phyloP scores from a whole-genome alignment of 2,329 filamentous ascomycete genomes.

The Fusarium nematophilum region DNA sequence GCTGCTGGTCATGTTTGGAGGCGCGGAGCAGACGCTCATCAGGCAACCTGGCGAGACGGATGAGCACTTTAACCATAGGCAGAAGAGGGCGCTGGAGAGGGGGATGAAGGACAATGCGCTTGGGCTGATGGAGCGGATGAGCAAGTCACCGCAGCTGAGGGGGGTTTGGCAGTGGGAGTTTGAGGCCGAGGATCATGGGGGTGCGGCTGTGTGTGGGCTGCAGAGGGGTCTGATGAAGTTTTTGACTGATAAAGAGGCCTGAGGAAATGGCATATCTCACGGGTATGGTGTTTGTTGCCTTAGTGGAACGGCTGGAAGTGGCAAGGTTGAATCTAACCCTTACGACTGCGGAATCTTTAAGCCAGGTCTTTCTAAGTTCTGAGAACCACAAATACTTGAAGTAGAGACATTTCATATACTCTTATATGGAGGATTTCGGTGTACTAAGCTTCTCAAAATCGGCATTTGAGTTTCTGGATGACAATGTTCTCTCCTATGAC shows the following conservation, averaged over 20 bases:
- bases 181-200: constrained; percentile 42
- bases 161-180: constrained; percentile 42
- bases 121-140: constrained; percentile 35
- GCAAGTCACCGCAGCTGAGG: constrained; percentile 26
- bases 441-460: no score
- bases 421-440: no score
- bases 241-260: constrained; percentile 10
- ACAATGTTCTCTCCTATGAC: no score
- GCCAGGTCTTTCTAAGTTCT: no score
- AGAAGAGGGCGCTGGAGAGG: constrained; percentile 28
- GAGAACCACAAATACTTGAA: no score
- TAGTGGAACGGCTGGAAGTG: no score
- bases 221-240: constrained; percentile 39
- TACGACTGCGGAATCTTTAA: no score
- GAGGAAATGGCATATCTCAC: no score
- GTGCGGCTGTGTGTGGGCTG: constrained; percentile 34
- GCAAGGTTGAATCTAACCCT: no score
- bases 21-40: constrained; percentile 46
- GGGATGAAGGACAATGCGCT: constrained; percentile 40
- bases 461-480: no score
- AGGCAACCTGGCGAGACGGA: constrained; percentile 44
- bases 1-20: constrained; percentile 49
- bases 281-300: no score
- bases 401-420: no score
- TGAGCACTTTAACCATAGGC: constrained; percentile 44